Percentiles rank a stretch among this genome's conserved stretches.
Evolutionary conservation across 768 basidiomycete genomes (phyloP).

Genomic region (Tylopilus subfusipes): DNA sequence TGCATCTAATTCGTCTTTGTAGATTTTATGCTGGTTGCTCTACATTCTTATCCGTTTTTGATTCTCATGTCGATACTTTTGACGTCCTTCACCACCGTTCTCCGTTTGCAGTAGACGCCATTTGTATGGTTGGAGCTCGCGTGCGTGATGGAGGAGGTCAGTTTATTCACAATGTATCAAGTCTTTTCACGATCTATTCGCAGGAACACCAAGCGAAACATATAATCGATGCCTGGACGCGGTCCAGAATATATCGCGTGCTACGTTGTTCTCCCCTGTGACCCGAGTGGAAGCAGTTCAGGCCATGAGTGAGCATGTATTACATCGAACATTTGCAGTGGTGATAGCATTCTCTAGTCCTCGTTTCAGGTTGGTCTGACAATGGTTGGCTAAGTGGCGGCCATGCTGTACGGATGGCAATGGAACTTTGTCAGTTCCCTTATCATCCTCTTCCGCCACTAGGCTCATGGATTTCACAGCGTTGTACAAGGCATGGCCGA

Average conservation of each 20-base stretch:
- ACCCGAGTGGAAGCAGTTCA: slow-evolving; percentile 84
- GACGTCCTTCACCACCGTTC: slow-evolving; percentile 84
- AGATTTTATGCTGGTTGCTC: slow-evolving; percentile 95
- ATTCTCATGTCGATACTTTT: slow-evolving; percentile 77
- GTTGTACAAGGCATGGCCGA: slow-evolving; percentile 90
- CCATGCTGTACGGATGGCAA: slow-evolving; percentile 96
- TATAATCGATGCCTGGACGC: slow-evolving; percentile 75
- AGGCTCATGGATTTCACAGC: slow-evolving; percentile 41
- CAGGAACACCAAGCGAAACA: slow-evolving; percentile 72
- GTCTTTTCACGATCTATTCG: slow-evolving; percentile 9
- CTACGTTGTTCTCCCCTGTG: slow-evolving; percentile 85
- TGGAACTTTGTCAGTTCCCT: slow-evolving; percentile 73
- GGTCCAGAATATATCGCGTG: slow-evolving; percentile 80
- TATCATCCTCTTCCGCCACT: neutral
- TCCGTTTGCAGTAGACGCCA: slow-evolving; percentile 88
- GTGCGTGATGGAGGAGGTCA: slow-evolving; percentile 87
- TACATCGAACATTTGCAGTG: neutral
- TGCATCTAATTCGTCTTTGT: slow-evolving; percentile 7
- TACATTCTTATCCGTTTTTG: slow-evolving; percentile 86
- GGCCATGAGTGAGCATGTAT: slow-evolving; percentile 73
- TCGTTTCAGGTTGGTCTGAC: slow-evolving; percentile 92
- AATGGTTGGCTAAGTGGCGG: slow-evolving; percentile 95
- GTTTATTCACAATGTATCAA: slow-evolving; percentile 16
- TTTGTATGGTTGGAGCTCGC: slow-evolving; percentile 90
- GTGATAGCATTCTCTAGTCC: slow-evolving; percentile 44